Percentiles rank a stretch among this genome's conserved stretches.
Evolutionary conservation across 2,329 filamentous ascomycete species (phyloP).

Genomic region (Dactylella cylindrospora): DNA sequence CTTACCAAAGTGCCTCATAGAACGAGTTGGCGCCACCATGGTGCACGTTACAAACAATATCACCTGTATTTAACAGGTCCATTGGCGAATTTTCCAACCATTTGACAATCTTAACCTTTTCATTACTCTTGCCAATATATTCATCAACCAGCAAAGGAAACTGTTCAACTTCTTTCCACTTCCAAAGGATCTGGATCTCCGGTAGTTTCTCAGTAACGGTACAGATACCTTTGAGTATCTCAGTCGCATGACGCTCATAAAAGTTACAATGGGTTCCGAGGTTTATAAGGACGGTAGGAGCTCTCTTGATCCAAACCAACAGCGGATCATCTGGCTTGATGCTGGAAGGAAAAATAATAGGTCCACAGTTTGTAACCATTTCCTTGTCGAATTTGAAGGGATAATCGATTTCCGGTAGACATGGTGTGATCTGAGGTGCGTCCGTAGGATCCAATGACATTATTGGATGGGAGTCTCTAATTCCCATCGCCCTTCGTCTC

Average conservation of each 20-base stretch:
- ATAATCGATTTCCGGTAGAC: slow-evolving; percentile 44
- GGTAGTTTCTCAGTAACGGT: slow-evolving; percentile 29
- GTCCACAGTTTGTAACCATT: slow-evolving; percentile 42
- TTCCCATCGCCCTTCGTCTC: slow-evolving; percentile 29
- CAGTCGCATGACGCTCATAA: slow-evolving; percentile 21
- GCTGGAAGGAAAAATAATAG: slow-evolving; percentile 39
- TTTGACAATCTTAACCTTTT: slow-evolving; percentile 32
- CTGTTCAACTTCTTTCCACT: slow-evolving; percentile 28
- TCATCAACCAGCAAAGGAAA: slow-evolving; percentile 4
- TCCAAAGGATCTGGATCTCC: slow-evolving; percentile 44
- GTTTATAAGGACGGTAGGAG: slow-evolving; percentile 45
- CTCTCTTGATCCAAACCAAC: slow-evolving; percentile 35
- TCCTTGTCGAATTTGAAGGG: slow-evolving; percentile 28
- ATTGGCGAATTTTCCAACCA: slow-evolving; percentile 42
- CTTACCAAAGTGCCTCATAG: slow-evolving; percentile 52
- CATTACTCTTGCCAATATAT: slow-evolving; percentile 8
- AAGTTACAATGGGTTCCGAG: slow-evolving; percentile 44
- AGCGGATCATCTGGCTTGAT: slow-evolving; percentile 35
- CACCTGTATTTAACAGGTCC: slow-evolving; percentile 51
- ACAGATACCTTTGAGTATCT: slow-evolving; percentile 32
- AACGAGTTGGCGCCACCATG: slow-evolving; percentile 58
- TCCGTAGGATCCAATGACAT: slow-evolving; percentile 27
- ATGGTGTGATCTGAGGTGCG: slow-evolving; percentile 39
- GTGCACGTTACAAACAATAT: slow-evolving; percentile 54
- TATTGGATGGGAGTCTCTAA: slow-evolving; percentile 34